Base-by-base conservation (phyloP, 148 eudicot genomes). In the Rhododendron simsii region DNA sequence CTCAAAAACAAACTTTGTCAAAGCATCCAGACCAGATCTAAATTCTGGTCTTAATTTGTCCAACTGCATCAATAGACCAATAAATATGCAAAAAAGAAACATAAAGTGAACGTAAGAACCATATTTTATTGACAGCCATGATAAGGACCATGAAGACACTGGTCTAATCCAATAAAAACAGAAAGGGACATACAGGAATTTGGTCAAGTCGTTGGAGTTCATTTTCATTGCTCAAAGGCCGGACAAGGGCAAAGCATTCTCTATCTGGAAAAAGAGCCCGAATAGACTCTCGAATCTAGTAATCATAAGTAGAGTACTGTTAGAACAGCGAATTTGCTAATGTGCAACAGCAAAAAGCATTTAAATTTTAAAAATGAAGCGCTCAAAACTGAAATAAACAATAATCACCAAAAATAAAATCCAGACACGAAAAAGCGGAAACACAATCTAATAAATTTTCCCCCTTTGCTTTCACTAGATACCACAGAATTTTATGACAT, bases 251-350 rank as follows among this genome's bases (percentile, higher is more conserved):
- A 87, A 93, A 97, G 91, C 99, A 97, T 87, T 97, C 98, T 92
- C 99, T 88, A 86, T 95, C 98, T 23, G 99, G 99, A 85, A 97
- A 97, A 87, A 97, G 98, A 82, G 98, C 98, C 86, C 95, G 93
- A 85, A 97, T 95, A 63, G 99, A 97, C 85, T 97, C 98, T 63
- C 98, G 94, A 77, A 97, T 95, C 99, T 97, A 90, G 77, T 44
- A 57, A 86, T 84, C 65, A 92, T 26, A 8, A 55, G 30, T 7
- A 55, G 9, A 5, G 37, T 41, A 51, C 6, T 15, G 41, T 45
- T 67, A 73, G 30, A 20, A 3, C 51, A 81, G 35, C 18, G 30
- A 77, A 23, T 41, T 13, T 12, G 51, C 2, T 11, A 21, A 81
- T 44, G 9, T 57, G 80, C 59, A 67, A 11, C 20, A 50, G 39